A percentile compares a stretch with the other conserved stretches of the same genome.
phyloP scores from a whole-genome alignment of 495 filamentous ascomycete species.

The Sordaria brevicollis region DNA sequence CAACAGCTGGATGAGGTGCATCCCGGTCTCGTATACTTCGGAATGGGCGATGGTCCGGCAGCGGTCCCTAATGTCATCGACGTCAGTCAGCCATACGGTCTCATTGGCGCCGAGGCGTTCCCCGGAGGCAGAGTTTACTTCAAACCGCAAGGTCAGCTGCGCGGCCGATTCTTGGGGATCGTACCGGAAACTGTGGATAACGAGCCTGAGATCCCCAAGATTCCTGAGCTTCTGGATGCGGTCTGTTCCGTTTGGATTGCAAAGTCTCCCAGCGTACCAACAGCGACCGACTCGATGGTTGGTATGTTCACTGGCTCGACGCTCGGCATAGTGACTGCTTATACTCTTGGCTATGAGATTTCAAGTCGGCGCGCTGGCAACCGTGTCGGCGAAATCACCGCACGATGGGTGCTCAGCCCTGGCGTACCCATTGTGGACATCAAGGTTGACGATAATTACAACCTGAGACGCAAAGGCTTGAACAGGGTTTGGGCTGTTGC shows the following conservation, averaged over 20 bases:
- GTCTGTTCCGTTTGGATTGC: slow-evolving; percentile 85
- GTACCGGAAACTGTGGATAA: slow-evolving; percentile 34
- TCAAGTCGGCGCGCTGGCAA: slow-evolving; percentile 55
- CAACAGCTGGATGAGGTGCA: slow-evolving; percentile 66
- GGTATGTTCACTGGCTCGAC: slow-evolving; percentile 81
- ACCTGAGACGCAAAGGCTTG: slow-evolving; percentile 51
- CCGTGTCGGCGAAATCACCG: slow-evolving; percentile 57
- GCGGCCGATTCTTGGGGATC: slow-evolving; percentile 60
- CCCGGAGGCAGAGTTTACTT: slow-evolving; percentile 72
- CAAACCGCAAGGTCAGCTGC: slow-evolving; percentile 60
- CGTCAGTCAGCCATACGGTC: slow-evolving; percentile 72
- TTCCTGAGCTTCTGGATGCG: slow-evolving; percentile 49
- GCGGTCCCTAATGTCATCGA: slow-evolving; percentile 80
- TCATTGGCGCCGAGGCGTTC: slow-evolving; percentile 75
- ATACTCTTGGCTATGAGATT: slow-evolving; percentile 61
- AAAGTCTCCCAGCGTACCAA: slow-evolving; percentile 61
- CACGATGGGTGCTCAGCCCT: slow-evolving; percentile 79
- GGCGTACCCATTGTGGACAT: slow-evolving; percentile 87
- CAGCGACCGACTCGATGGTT: slow-evolving; percentile 63
- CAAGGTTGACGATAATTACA: slow-evolving; percentile 74
- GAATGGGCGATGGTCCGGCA: slow-evolving; percentile 63
- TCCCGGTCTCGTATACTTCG: slow-evolving; percentile 64
- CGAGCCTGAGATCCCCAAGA: slow-evolving; percentile 59
- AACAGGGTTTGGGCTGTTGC: slow-evolving; percentile 75
- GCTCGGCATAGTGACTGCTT: slow-evolving; percentile 73